phyloP scores from a whole-genome alignment of 2,329 filamentous ascomycete species.

The Fusarium nematophilum region DNA sequence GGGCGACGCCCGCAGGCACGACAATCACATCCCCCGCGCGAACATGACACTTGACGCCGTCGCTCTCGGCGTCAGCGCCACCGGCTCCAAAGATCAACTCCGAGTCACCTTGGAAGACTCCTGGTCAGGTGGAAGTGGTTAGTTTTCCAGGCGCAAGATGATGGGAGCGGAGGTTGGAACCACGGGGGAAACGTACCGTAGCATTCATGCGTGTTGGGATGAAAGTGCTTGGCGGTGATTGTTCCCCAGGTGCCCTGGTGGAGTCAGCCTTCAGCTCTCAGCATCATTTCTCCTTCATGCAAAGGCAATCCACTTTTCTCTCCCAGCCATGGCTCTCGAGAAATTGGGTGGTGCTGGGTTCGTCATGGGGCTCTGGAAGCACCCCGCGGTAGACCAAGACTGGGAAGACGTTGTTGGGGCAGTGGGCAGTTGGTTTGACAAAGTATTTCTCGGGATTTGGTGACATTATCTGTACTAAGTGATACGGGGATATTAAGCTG shows the following conservation, averaged over 20 bases:
- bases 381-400: slow-evolving; percentile 14
- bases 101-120: slow-evolving; percentile 7
- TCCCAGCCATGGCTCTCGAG: slow-evolving; percentile 10
- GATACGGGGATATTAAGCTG: background rate
- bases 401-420: slow-evolving; percentile 11
- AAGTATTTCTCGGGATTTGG: slow-evolving; percentile 1
- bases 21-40: slow-evolving; percentile 11
- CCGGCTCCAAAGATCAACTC: slow-evolving; percentile 13
- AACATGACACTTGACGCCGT: slow-evolving; percentile 1
- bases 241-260: slow-evolving; percentile 7
- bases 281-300: background rate
- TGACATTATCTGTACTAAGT: background rate
- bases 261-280: background rate
- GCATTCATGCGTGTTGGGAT: slow-evolving; percentile 16
- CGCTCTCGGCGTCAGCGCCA: background rate
- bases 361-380: slow-evolving; percentile 7
- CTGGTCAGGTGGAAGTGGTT: background rate
- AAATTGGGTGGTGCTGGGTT: background rate
- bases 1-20: slow-evolving; percentile 8
- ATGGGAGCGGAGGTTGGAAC: too few species aligned
- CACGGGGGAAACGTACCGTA: slow-evolving; percentile 2
- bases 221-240: slow-evolving; percentile 10
- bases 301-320: background rate
- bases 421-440: slow-evolving; percentile 1
- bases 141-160: background rate